Conservation (phyloP, 352 stramenopile species). For the Pythium catenulatum region DNA sequence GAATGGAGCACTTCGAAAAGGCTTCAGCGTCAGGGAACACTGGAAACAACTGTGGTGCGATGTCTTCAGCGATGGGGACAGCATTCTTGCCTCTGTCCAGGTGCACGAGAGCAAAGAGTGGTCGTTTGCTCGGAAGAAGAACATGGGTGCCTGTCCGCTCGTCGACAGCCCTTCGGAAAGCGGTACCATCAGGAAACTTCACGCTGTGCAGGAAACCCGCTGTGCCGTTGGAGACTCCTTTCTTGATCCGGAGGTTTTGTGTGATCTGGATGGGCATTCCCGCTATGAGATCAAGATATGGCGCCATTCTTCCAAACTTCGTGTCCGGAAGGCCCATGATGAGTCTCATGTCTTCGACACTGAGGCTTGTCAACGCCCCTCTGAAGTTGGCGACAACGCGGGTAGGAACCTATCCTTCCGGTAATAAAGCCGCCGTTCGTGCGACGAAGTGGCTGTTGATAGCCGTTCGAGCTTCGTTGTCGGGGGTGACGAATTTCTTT, state of each 20-base stretch:
- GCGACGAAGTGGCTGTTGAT: slow-evolving; percentile 4
- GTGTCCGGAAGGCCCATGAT: slow-evolving; percentile 32
- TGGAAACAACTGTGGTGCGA: neutral
- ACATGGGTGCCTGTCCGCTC: no score
- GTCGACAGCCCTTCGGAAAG: neutral
- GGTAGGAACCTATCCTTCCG: neutral
- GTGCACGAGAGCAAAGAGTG: no score
- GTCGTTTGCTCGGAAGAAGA: no score
- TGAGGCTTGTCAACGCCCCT: slow-evolving; percentile 15
- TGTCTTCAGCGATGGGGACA: neutral
- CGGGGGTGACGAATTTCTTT: slow-evolving; percentile 22
- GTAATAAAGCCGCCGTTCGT: neutral
- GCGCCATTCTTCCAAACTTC: slow-evolving; percentile 28
- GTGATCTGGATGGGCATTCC: slow-evolving; percentile 48
- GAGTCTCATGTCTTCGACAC: neutral
- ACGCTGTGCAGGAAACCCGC: neutral
- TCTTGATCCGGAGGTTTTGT: slow-evolving; percentile 31
- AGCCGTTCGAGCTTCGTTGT: neutral
- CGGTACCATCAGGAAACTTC: neutral
- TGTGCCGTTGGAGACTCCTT: slow-evolving; percentile 16
- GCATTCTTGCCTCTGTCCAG: neutral
- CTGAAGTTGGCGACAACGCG: slow-evolving; percentile 23
- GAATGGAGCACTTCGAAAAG: neutral
- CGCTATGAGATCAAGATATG: slow-evolving; percentile 14
- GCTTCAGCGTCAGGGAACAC: slow-evolving; percentile 24